These are phyloP conservation scores for Stagonosporopsis vannaccii DNA, from an alignment of 2,329 filamentous ascomycete species.

Conservation along the genomic window DNA sequence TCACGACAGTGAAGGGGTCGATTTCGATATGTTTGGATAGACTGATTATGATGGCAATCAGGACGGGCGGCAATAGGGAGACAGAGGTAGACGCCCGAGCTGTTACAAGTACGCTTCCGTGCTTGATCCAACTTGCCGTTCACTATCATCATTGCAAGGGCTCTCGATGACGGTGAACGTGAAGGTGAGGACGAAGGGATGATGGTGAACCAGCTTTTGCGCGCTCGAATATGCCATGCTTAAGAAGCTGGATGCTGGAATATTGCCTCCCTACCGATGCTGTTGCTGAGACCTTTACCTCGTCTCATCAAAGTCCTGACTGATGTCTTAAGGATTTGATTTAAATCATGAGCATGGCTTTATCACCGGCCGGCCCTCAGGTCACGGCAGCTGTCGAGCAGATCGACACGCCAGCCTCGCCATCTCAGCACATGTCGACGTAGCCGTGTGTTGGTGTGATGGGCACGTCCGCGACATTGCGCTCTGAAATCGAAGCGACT, in stretches of 20 bases:
- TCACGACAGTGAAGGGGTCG: not conserved
- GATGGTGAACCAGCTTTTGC: not conserved
- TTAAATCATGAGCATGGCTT: not conserved
- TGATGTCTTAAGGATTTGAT: not conserved
- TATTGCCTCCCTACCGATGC: not conserved
- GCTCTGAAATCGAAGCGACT: slow-evolving; percentile 23
- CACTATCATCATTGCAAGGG: not conserved
- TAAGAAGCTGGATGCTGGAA: not conserved
- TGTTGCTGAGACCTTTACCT: not conserved
- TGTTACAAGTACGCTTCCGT: not conserved
- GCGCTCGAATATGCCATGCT: not conserved
- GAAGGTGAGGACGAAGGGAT: not conserved
- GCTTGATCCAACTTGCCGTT: not conserved
- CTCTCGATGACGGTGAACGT: not conserved
- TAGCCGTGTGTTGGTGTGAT: not conserved
- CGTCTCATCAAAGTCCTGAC: not conserved
- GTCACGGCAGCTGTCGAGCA: not conserved
- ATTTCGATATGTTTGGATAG: not conserved
- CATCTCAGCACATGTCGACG: not conserved
- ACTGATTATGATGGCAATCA: not conserved
- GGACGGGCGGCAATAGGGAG: not conserved
- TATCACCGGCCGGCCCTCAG: not conserved
- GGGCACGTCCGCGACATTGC: not conserved
- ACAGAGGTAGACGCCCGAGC: not conserved
- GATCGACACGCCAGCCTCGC: not conserved